Percentiles rank a stretch among this genome's conserved stretches.
Evolutionary conservation across 768 basidiomycete species (phyloP).

Genomic region (Infundibulicybe gibba): DNA sequence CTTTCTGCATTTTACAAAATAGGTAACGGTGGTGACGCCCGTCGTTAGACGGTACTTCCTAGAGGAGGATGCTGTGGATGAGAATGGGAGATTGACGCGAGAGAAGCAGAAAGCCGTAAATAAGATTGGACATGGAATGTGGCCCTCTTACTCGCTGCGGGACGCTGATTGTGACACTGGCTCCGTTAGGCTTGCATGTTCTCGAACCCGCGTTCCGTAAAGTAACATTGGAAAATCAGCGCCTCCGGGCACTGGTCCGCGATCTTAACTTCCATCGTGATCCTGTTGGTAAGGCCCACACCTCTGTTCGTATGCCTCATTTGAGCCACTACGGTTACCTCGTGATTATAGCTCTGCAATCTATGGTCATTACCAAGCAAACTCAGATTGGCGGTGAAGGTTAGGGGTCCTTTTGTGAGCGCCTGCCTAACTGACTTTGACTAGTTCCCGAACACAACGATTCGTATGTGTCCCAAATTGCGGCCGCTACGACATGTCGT

Average conservation of each 20-base stretch:
- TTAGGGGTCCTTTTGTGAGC: conserved; percentile 20
- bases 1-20: background rate
- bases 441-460: conserved; percentile 91
- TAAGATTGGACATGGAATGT: conserved; percentile 91
- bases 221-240: conserved; percentile 78
- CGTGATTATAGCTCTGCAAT: conserved; percentile 64
- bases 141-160: conserved; percentile 4
- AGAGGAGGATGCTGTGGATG: conserved; percentile 81
- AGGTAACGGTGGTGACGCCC: background rate
- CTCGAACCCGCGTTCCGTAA: conserved; percentile 78
- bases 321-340: background rate
- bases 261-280: conserved; percentile 83
- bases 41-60: conserved; percentile 73
- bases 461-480: conserved; percentile 57
- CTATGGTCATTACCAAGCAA: conserved; percentile 96
- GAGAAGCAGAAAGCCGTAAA: conserved; percentile 82
- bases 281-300: conserved; percentile 61
- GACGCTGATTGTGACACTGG: background rate
- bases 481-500: background rate
- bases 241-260: conserved; percentile 62
- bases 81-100: conserved; percentile 63
- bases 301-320: background rate
- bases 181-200: conserved; percentile 68
- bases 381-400: conserved; percentile 91
- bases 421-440: background rate